Evolutionary conservation across 2,329 filamentous ascomycete species (phyloP).

Genomic region (Eurotiales sp.): DNA sequence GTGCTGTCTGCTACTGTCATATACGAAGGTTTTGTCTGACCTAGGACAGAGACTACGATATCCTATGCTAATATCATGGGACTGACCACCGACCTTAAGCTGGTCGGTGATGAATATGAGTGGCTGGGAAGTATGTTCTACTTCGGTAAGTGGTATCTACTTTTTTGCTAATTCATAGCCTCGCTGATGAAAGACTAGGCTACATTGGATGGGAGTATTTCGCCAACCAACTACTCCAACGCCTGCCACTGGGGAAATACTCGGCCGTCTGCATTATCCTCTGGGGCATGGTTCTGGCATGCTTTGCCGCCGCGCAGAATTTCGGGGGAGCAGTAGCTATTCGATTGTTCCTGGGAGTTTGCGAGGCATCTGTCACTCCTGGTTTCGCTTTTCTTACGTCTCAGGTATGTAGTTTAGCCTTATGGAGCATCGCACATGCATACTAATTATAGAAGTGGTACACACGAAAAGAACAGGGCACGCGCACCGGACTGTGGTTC

Average conservation of each 20-base stretch:
- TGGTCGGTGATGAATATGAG: slow-evolving; percentile 46
- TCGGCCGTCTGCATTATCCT: slow-evolving; percentile 61
- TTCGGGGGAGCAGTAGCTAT: slow-evolving; percentile 61
- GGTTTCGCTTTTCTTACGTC: slow-evolving; percentile 65
- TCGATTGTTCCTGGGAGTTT: slow-evolving; percentile 65
- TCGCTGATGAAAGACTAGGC: slow-evolving; percentile 28
- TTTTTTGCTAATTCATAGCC: background rate
- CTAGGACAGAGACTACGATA: slow-evolving; percentile 42
- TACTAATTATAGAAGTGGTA: too few species aligned
- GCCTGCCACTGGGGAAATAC: slow-evolving; percentile 63
- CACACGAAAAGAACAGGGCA: slow-evolving; percentile 64
- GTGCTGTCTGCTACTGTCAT: slow-evolving; percentile 8
- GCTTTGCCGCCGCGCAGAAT: slow-evolving; percentile 60
- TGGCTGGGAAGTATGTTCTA: slow-evolving; percentile 54
- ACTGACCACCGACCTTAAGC: slow-evolving; percentile 44
- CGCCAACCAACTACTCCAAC: slow-evolving; percentile 61
- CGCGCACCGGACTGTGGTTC: slow-evolving; percentile 64
- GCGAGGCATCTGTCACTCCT: slow-evolving; percentile 65
- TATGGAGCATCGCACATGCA: too few species aligned
- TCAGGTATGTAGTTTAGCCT: slow-evolving; percentile 36
- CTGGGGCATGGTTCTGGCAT: slow-evolving; percentile 60
- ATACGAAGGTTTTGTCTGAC: too few species aligned
- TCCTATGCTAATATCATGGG: slow-evolving; percentile 55
- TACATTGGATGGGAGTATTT: slow-evolving; percentile 62
- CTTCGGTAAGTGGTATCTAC: slow-evolving; percentile 33